A percentile compares a stretch with the other conserved stretches of the same genome.
phyloP scores from a whole-genome alignment of 1,139 yeast genomes.

The Pichia sp. region DNA sequence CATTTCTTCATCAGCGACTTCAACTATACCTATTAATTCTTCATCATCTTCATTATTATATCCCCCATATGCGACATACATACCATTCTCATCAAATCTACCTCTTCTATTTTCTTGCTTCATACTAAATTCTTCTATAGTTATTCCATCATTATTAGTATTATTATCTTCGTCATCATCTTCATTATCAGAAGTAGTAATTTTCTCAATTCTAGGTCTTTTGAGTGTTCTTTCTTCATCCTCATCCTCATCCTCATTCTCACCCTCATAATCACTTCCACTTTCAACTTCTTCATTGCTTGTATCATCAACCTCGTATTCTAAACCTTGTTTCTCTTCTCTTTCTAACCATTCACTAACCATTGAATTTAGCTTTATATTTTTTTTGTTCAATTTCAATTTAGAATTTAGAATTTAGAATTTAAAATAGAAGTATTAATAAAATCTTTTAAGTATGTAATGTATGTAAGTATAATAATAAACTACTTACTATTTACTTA shows the following conservation, averaged over 20 bases:
- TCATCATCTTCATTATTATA: background rate
- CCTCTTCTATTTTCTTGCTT: background rate
- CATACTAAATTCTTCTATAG: background rate
- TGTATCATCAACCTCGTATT: too few relatives aligned
- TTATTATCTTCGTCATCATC: constrained; percentile 30
- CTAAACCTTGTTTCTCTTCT: background rate
- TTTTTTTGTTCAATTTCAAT: too few relatives aligned
- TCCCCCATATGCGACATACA: background rate
- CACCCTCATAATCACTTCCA: background rate
- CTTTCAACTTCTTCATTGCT: background rate
- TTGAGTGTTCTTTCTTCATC: constrained; percentile 21
- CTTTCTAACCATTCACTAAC: background rate
- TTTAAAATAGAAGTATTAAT: too few relatives aligned
- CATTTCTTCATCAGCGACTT: background rate
- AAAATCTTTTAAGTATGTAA: too few relatives aligned
- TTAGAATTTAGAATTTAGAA: too few relatives aligned
- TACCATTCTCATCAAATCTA: background rate
- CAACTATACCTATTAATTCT: background rate
- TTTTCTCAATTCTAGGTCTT: background rate
- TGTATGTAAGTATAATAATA: too few relatives aligned
- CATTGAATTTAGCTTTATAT: too few relatives aligned
- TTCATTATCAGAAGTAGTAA: background rate
- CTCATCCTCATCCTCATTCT: constrained; percentile 25
- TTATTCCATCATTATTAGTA: constrained; percentile 24
- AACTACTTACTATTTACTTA: too few relatives aligned